Evolutionary conservation across 305 asterid genomes (phyloP), one percentile per base, ranked within the genome.

Genomic region (Fraxinus sp.): DNA sequence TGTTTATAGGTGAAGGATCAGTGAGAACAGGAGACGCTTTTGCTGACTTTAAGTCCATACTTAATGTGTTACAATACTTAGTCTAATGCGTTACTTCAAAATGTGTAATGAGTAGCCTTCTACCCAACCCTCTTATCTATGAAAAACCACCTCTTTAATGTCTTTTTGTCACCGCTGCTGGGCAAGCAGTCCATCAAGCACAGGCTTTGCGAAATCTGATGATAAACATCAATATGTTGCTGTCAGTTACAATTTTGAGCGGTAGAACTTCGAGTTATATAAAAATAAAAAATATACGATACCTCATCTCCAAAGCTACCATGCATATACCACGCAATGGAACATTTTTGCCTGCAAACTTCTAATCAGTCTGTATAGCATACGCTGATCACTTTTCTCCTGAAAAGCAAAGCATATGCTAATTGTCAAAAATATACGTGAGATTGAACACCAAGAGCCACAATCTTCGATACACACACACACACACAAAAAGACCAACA

Each of bases 41-140:
- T 43, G 92, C 77, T 4, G 97, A 90, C 76, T 94, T 91, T 86
- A 95, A 59, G 77, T 93, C 97, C 98, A 95, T 95, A 72, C 70
- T 80, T 83, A 82, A 62, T 71, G 43, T 5, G 11, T 57, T 59
- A 8, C 30, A 4, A 1, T 59, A 79, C 55, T 39, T 75, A 13
- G 52, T 18, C 24, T 14, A 26, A 79, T 16, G 64, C 55, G 41
- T 43, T 46, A 55, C 20, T 77, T 75, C 26, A 18, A 46, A 79
- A 71, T 57, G 0, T 16, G 32, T 37, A 37, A 59, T 39, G 18
- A 72, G 74, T 59, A 66, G 55, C n/a, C 2, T n/a, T 79, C 68
- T 86, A 89, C 16, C 90, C 90, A 7, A 89, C 91, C 79, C 90
- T 84, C 57, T 85, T 88, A 83, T 91, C 91, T 14, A 90, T 86